These are phyloP conservation scores for Lumnitzera racemosa DNA, from an alignment of 345 rosid genomes.

Conservation along the genomic window DNA sequence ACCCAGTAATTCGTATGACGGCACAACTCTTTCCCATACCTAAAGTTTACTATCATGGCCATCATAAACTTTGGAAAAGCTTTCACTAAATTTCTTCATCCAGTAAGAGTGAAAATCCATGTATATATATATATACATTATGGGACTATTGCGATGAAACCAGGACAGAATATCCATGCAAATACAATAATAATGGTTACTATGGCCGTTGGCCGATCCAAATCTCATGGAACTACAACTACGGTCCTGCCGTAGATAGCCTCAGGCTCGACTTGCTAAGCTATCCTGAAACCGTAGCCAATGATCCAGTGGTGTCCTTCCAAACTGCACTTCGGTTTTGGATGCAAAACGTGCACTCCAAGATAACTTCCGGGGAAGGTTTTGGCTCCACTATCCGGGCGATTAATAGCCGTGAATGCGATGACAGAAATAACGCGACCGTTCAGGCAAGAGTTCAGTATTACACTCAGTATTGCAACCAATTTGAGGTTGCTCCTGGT, in stretches of 20 bases:
- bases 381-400: slow-evolving; percentile 65
- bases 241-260: slow-evolving; percentile 24
- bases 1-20: too few species aligned
- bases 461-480: slow-evolving; percentile 42
- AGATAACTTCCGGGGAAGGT: slow-evolving; percentile 31
- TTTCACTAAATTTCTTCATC: too few species aligned
- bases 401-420: slow-evolving; percentile 56
- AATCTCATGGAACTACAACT: slow-evolving; percentile 62
- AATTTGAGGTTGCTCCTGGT: slow-evolving; percentile 46
- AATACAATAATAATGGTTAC: slow-evolving; percentile 41
- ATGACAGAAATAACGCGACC: slow-evolving; percentile 29
- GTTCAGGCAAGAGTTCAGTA: slow-evolving; percentile 38
- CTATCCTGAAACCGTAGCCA: slow-evolving; percentile 54
- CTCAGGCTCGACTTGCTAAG: slow-evolving; percentile 43
- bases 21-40: too few species aligned
- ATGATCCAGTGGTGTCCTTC: slow-evolving; percentile 45
- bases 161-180: slow-evolving; percentile 44
- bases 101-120: too few species aligned
- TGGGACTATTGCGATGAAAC: slow-evolving; percentile 36
- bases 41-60: too few species aligned
- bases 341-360: slow-evolving; percentile 44
- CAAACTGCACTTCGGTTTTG: slow-evolving; percentile 70
- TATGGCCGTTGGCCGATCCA: slow-evolving; percentile 63
- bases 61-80: too few species aligned
- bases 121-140: slow-evolving; percentile 4